Evolutionary conservation across 2,329 filamentous ascomycete species (phyloP), one percentile per base, ranked within the genome.

Genomic region (Massarina eburnea): DNA sequence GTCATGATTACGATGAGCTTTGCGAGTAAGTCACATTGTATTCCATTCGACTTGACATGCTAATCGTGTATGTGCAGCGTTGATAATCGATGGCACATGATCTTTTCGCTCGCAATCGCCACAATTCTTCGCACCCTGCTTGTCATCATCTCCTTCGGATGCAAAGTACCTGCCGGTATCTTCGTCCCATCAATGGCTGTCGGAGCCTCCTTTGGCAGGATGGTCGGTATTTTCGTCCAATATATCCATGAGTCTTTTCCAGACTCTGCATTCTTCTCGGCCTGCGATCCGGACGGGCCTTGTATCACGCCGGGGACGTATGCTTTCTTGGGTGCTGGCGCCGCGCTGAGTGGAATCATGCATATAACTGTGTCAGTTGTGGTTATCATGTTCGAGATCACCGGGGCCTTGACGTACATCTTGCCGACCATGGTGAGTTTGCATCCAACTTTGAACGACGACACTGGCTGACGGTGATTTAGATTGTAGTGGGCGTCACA

Each of bases 321-420:
- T 65, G 94, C 94, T 6, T 95, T 99, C 58, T 79, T 99, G 0
- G 94, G 94, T 33, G 94, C 94, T 4, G 94, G 85, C 0, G 92
- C 94, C 2, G 89, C 94, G 0, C 77, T 99, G 19, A 92, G 88
- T 67, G 94, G 94, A 8, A 96, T 97, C 64, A 99, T 97, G 92
- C 94, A 97, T 70, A 88, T 99, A 52, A 96, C 92, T 0, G 85
- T 99, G 14, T 95, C 91, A 0, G 91, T 99, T 8, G 92, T 96
- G 2, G 94, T 99, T 62, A 99, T 99, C 70, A 97, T 99, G 94
- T 97, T 97, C 64, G 94, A 99, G 71, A 80, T 99, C 39, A 99
- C 94, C 0, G 94, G 94, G n/a, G 94, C 94, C 6, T 75, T 97
- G 49, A 96, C 91, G 1, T 99, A 99, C 65, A 97, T 99, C 54